Percentiles rank a stretch among this genome's conserved stretches.
Evolutionary conservation across 2,329 filamentous ascomycete species (phyloP).

Genomic region (Fusarium longipes): DNA sequence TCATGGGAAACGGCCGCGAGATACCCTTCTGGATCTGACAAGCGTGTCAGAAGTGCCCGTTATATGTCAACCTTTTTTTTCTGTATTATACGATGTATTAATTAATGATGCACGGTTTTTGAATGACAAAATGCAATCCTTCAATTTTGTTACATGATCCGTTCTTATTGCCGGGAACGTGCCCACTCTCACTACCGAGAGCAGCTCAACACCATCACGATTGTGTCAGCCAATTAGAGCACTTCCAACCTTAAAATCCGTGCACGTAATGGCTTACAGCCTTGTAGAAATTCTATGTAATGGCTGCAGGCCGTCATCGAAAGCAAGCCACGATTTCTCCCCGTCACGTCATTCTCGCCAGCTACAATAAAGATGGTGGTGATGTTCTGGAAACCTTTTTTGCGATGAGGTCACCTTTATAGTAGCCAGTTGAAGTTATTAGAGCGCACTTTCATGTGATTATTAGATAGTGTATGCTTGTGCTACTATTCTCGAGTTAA

Average conservation of each 20-base stretch:
- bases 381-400: too few relatives aligned
- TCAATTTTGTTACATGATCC: not conserved
- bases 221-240: not conserved
- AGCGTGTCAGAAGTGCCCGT: constrained; percentile 18
- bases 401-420: not conserved
- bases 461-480: too few relatives aligned
- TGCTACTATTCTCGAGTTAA: too few relatives aligned
- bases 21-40: constrained; percentile 38
- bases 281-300: not conserved
- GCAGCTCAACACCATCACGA: not conserved
- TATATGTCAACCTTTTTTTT: constrained; percentile 12
- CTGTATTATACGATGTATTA: constrained; percentile 8
- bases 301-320: not conserved
- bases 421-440: not conserved
- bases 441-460: not conserved
- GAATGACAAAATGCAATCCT: not conserved
- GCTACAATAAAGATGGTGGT: not conserved
- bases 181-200: not conserved
- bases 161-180: not conserved
- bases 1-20: constrained; percentile 38
- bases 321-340: not conserved
- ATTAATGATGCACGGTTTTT: not conserved
- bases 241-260: not conserved
- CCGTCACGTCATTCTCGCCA: constrained; percentile 11
- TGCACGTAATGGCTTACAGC: not conserved